These are phyloP conservation scores for Fraxinus excelsior DNA, from an alignment of 257 asterid species.

Conservation along the genomic window DNA sequence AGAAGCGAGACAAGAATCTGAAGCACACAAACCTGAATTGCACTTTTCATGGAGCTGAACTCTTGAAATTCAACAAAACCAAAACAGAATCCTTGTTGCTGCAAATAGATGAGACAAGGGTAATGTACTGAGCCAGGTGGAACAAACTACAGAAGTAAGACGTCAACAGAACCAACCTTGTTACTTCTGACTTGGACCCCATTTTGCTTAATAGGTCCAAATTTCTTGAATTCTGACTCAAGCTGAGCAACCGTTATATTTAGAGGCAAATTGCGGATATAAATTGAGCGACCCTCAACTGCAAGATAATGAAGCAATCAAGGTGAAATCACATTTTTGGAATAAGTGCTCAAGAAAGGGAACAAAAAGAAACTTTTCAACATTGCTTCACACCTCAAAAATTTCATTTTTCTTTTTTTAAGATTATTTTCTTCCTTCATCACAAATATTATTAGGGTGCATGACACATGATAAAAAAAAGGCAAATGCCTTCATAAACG, in stretches of 20 bases:
- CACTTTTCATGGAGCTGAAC: constrained; percentile 70
- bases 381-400: constrained; percentile 12
- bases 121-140: background rate
- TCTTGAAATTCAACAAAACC: constrained; percentile 89
- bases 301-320: constrained; percentile 27
- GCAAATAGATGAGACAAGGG: constrained; percentile 30
- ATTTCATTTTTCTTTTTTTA: background rate
- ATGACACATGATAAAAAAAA: background rate
- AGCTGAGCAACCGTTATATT: constrained; percentile 63
- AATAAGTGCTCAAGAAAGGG: constrained; percentile 1
- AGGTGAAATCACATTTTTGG: constrained; percentile 7
- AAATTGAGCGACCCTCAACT: constrained; percentile 84
- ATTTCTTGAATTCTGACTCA: constrained; percentile 71
- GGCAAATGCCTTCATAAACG: background rate
- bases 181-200: constrained; percentile 92
- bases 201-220: constrained; percentile 71
- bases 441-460: background rate
- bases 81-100: constrained; percentile 79
- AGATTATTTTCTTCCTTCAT: background rate
- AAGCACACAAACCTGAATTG: constrained; percentile 62
- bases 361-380: background rate
- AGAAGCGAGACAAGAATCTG: background rate
- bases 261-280: constrained; percentile 75
- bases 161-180: constrained; percentile 46
- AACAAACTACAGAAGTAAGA: constrained; percentile 14